Conservation (phyloP, 148 eudicot species). For the Rhododendron williamsianum region DNA sequence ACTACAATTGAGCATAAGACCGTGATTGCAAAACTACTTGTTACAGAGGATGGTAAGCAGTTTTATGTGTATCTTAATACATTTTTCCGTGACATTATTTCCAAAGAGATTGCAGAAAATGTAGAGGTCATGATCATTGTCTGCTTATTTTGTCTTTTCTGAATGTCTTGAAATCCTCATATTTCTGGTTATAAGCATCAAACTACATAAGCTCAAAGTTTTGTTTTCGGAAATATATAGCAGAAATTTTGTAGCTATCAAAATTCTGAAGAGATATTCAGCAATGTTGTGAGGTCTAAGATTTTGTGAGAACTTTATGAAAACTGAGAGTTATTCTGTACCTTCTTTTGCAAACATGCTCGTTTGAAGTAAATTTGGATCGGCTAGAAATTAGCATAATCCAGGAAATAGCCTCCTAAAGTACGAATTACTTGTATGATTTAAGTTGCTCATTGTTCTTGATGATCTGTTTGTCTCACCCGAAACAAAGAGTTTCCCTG, state of each 20-base stretch:
- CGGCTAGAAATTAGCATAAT: background rate
- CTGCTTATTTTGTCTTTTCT: conserved; percentile 8
- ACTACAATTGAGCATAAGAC: conserved; percentile 22
- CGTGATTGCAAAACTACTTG: conserved; percentile 34
- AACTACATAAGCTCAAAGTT: background rate
- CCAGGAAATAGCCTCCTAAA: conserved; percentile 5
- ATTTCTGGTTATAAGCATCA: background rate
- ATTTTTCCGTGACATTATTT: background rate
- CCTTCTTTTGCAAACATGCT: background rate
- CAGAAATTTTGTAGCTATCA: background rate
- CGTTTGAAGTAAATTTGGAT: background rate
- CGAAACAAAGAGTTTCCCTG: background rate
- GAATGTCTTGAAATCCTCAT: conserved; percentile 2
- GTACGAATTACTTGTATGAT: background rate
- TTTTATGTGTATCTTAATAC: background rate
- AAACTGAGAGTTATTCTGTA: background rate
- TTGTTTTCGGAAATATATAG: background rate
- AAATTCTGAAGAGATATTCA: background rate
- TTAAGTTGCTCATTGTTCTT: background rate
- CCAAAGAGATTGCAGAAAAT: background rate
- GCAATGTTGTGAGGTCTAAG: background rate
- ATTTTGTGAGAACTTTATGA: background rate
- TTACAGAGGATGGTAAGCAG: conserved; percentile 35
- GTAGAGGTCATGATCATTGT: background rate
- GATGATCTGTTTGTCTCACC: background rate